Base-by-base conservation (phyloP, 208 protist genomes). In the Trypanosoma platydactyli region DNA sequence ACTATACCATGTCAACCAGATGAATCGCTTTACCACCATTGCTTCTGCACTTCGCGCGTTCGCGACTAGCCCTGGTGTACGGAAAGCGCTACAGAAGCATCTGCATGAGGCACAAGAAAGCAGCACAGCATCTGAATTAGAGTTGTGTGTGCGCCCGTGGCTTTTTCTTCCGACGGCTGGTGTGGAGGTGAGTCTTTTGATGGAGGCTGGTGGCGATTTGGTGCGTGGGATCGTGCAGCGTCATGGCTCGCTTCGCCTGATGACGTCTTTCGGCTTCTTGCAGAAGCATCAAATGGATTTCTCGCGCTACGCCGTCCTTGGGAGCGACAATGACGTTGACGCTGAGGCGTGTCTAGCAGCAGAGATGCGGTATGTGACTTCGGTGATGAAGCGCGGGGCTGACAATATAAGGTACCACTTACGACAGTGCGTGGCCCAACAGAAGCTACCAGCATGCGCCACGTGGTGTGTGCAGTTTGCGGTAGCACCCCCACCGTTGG, bases 161-260 rank as follows among this genome's bases (percentile, higher is more conserved):
- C 69, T 93, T 41, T 88, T 83, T 48, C 76, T 95, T 16, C 90
- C 87, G 7, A 95, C 90, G 0, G 83, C 77, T 0, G 84, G 77
- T 13, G 77, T 77, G 41, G 90, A 95, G 71, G 83, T 80, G 27
- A 76, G 56, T 6, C 76, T 81, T 18, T 88, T 87, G 46, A 27
- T 92, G 20, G 86, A 93, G 72, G 41, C 55, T 1, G 79, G 86
- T 15, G 87, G 85, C 1, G 68, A 75, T 4, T 58, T 53, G 0
- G 35, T 91, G 48, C 77, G 87, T 3, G 87, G 83, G 11, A 55
- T 92, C 22, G 71, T 86, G 49, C 90, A 95, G 75, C 86, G 90
- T 15, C 77, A 79, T 41, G 77, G 75, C 13, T 56, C 84, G 61
- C 64, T 92, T 35, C 87, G 90, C 12, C 76, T 91, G 45, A 95